Base-by-base conservation (phyloP, 2,329 filamentous ascomycete genomes). In the Stromatinia cepivora region DNA sequence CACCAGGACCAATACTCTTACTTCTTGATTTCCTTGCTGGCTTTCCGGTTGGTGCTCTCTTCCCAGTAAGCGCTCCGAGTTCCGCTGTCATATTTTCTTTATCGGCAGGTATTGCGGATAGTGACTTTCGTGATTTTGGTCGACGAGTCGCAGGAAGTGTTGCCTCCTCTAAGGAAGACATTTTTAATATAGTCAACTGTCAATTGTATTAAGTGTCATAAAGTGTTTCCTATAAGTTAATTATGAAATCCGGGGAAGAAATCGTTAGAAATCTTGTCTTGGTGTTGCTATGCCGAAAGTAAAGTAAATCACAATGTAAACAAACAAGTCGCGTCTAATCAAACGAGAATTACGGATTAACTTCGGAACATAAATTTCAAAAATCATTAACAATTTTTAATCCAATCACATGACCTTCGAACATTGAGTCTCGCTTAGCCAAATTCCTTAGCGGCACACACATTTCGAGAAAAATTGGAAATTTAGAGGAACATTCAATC, bases 1-100 rank as follows among this genome's bases (percentile, higher is more conserved):
- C 93, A 64, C 94, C 95, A 22, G 95, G 94, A 3, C 95, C 95
- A 74, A 99, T 90, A 81, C 94, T 98, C 84, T 97, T 98, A 81
- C 94, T 97, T 73, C 95, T 89, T 70, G 90, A 92, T 81, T 93
- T 94, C 81, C 85, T 86, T 53, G 72, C 66, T 13, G 72, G 56
- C 62, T 75, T 75, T 9, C 70, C 71, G n/a, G 72, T 56, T 10
- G 70, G 42, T 31, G 73, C 54, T 57, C 70, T 75, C 66, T 78
- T 78, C 36, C 69, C 71, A 36, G 69, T 71, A 59, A 78, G 69
- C 73, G 85, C 84, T 71, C 84, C 85, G 69, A 91, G 79, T 74
- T 92, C 89, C 56, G 89, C 81, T 4, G 90, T 92, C 77, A 87
- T 85, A 84, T 96, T 96, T 78, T 96, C 92, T 80, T 93, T 93